Percentiles rank a stretch among this genome's conserved stretches.
These are phyloP conservation scores for Populus simonii DNA, from an alignment of 345 rosid species.

Conservation along the genomic window DNA sequence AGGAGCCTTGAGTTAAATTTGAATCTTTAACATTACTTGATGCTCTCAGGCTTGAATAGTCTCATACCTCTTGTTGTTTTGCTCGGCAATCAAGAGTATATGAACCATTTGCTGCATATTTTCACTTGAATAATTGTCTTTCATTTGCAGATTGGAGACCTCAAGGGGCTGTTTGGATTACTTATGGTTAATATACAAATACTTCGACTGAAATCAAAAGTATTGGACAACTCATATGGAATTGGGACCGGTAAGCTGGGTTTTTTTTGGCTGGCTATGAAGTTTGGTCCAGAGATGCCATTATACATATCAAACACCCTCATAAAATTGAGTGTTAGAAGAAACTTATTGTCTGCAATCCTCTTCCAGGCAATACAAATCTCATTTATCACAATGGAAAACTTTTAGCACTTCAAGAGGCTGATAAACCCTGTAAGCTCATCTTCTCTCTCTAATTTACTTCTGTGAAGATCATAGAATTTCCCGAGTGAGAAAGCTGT, in stretches of 20 bases:
- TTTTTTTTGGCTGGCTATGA: background rate
- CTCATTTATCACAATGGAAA: constrained; percentile 87
- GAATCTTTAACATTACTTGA: background rate
- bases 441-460: constrained; percentile 18
- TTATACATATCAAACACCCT: background rate
- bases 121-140: background rate
- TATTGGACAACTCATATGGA: constrained; percentile 75
- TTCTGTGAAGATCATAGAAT: background rate
- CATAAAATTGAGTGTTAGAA: background rate
- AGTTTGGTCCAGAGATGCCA: background rate
- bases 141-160: constrained; percentile 70
- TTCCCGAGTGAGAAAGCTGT: background rate
- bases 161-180: constrained; percentile 80
- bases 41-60: background rate
- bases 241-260: constrained; percentile 59
- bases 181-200: constrained; percentile 64
- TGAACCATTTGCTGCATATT: background rate
- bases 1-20: background rate
- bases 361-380: constrained; percentile 79
- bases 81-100: background rate
- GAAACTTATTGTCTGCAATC: constrained; percentile 3
- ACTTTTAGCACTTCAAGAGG: constrained; percentile 76
- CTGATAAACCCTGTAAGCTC: constrained; percentile 88
- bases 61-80: background rate
- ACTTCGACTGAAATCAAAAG: constrained; percentile 64